These are phyloP conservation scores for Xylariaceae sp. DNA, from an alignment of 2,329 filamentous ascomycete genomes.

Conservation along the genomic window DNA sequence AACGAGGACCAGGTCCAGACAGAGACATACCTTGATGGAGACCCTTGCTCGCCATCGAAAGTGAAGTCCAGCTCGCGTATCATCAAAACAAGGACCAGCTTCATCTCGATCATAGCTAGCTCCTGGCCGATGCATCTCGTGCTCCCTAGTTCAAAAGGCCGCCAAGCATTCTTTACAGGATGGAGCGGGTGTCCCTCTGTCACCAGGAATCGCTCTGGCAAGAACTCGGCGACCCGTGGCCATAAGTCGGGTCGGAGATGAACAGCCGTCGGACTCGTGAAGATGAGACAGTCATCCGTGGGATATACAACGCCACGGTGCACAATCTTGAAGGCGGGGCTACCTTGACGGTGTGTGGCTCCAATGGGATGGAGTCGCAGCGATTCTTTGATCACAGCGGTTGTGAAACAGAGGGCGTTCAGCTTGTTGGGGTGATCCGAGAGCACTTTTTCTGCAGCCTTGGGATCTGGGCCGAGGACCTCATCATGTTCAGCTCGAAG, in stretches of 20 bases:
- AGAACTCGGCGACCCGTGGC: conserved; percentile 29
- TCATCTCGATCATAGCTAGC: conserved; percentile 23
- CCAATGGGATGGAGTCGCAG: conserved; percentile 24
- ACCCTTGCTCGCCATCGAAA: too few species aligned
- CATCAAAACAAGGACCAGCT: conserved; percentile 19
- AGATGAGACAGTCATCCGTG: conserved; percentile 1
- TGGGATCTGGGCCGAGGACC: too few species aligned
- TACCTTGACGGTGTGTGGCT: conserved; percentile 1
- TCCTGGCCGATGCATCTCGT: conserved; percentile 27
- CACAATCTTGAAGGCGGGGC: neutral
- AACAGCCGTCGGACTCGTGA: neutral
- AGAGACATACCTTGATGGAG: too few species aligned
- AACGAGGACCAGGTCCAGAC: too few species aligned
- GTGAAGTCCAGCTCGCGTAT: conserved; percentile 10
- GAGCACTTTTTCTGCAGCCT: conserved; percentile 8
- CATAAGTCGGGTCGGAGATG: conserved; percentile 22
- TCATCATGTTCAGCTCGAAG: too few species aligned
- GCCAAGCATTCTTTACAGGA: conserved; percentile 22
- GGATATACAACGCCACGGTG: conserved; percentile 2
- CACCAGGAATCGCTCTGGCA: conserved; percentile 34
- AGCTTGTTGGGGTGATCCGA: conserved; percentile 39
- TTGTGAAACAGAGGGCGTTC: conserved; percentile 46
- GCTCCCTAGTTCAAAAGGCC: conserved; percentile 29
- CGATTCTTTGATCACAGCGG: conserved; percentile 51
- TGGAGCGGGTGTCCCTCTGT: conserved; percentile 13